Base-by-base conservation (phyloP, 306 rosid genomes). In the Casuarina glauca region DNA sequence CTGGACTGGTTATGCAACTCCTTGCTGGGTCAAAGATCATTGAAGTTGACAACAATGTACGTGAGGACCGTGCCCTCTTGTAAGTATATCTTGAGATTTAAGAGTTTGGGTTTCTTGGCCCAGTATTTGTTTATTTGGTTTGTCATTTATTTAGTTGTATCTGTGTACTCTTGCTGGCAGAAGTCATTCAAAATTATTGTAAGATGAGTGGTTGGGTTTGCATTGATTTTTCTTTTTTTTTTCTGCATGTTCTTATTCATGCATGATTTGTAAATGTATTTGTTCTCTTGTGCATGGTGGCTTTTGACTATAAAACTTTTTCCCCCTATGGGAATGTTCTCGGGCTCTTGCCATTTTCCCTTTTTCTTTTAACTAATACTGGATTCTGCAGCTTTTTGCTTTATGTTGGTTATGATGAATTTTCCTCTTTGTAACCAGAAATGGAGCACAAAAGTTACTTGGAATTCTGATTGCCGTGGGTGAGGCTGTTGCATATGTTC, bases 401-500 rank as follows among this genome's bases (percentile, higher is more conserved):
- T 13, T 20, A 4, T 77, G 43, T 46, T 19, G 43, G 17, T 64
- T 10, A 48, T 42, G 68, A 69, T 54, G 46, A 70, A 61, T 43
- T 46, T 17, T 46, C 76, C n/a, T 39, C 67, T 70, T 77, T 9
- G 54, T 57, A 50, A 9, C 35, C 83, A 92, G 97, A 36, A 95
- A 91, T 64, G 98, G 98, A 70, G 98, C 97, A 38, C 95, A 95
- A 70, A 95, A 92, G 73, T 87, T 95, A 53, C 87, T 92, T 86
- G 97, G 98, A 58, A 92, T 95, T 75, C 82, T 95, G 88, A 95
- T 95, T 62, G 97, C 98, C 61, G 73, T 95, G 49, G 98, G 98
- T 74, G 98, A 95, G 88, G 98, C 97, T 0, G 98, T 95, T 87
- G 98, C 98, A 7, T 95, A 95, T 78, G 98, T 95, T 70, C 95